These are phyloP conservation scores for Berberis vulgaris DNA, from an alignment of 164 flowering plant genomes.

Conservation along the genomic window DNA sequence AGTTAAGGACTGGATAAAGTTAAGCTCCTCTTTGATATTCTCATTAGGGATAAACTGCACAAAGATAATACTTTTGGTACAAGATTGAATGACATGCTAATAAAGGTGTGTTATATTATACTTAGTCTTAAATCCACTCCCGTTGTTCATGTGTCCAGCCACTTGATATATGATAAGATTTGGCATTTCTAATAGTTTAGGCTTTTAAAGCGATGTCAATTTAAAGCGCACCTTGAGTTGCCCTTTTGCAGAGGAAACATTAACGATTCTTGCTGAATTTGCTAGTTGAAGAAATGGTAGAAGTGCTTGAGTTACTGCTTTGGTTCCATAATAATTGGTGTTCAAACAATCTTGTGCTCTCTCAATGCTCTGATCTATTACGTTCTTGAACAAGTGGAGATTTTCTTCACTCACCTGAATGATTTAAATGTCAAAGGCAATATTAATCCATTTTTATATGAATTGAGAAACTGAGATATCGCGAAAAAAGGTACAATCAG, in stretches of 20 bases:
- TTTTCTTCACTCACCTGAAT: not conserved
- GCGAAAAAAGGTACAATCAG: not conserved
- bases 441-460: too few species aligned
- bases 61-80: too few species aligned
- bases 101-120: too few species aligned
- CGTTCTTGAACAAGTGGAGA: slow-evolving; percentile 7
- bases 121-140: too few species aligned
- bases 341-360: slow-evolving; percentile 29
- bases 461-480: not conserved
- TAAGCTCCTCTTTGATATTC: not conserved
- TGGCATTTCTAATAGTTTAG: too few species aligned
- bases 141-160: too few species aligned
- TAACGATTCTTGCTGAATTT: slow-evolving; percentile 44
- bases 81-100: too few species aligned
- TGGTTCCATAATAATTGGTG: slow-evolving; percentile 25
- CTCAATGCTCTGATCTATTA: slow-evolving; percentile 31
- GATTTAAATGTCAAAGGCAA: too few species aligned
- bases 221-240: slow-evolving; percentile 22
- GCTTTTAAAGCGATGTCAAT: too few species aligned
- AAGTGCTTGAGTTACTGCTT: slow-evolving; percentile 29
- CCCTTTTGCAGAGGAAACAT: slow-evolving; percentile 35
- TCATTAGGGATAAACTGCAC: not conserved
- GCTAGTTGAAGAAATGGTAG: slow-evolving; percentile 40
- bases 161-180: too few species aligned
- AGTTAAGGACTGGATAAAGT: not conserved